Base-by-base conservation (phyloP, 805 yeast genomes). In the Saccharomycopsis microspora region DNA sequence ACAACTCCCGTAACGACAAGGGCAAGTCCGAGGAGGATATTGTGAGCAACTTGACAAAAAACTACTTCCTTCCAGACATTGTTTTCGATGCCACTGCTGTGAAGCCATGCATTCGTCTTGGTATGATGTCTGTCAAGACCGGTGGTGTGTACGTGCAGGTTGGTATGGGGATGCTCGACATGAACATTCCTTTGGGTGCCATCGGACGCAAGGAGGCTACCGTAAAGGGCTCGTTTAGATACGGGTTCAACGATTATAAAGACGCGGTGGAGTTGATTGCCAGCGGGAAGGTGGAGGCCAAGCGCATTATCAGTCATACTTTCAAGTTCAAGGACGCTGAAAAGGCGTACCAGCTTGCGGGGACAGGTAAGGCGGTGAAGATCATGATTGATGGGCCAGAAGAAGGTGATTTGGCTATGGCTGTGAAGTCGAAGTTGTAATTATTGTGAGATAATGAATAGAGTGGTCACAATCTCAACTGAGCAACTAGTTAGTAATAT, bases 11-110 rank as follows among this genome's bases (percentile, higher is more conserved):
- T 10, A 50, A 33, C 3, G 45, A 42, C 34, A 56, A 56, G 46
- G 56, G 58, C 31, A 68, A 70, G 33, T 71, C 73, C 52, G 65
- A 77, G 30, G 66, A 63, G 58, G 62, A 61, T 32, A 50, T 46
- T 34, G 50, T 50, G 19, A 57, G 54, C 5, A 27, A 42, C 9
- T 37, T 48, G 30, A 42, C 45, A 5, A 41, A 7, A 1, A 38
- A 34, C 3, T 48, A n/a, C 38, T 51, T 51, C 28, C 7, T 27
- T 4, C 82, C 85, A 38, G 68, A 70, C 44, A 75, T 81, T 38
- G 84, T 84, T n/a, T 71, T 87, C 61, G 96, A 87, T 60, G 85
- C 90, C 51, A 78, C 94, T 8, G 96, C 96, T 47, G 88, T 86
- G 41, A 85, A 78, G 57, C 73, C 76, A 32, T 85, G 93, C 55